phyloP scores from a whole-genome alignment of 768 basidiomycete genomes.

The Omphalotus guepiniiformis region DNA sequence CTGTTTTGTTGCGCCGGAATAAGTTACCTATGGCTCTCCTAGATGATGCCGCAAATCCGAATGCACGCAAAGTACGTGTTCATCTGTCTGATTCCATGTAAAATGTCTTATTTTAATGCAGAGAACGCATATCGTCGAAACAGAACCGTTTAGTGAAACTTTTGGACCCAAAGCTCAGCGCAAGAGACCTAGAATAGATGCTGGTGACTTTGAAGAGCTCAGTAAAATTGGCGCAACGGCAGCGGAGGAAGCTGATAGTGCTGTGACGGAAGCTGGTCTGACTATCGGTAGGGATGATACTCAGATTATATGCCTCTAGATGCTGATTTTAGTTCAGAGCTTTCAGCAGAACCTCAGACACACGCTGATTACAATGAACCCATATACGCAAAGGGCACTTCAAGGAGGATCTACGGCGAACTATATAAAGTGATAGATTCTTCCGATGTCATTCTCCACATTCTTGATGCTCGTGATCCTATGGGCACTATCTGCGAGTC shows the following conservation, averaged over 20 bases:
- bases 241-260: conserved; percentile 48
- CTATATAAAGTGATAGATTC: conserved; percentile 99
- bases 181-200: conserved; percentile 82
- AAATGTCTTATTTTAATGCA: conserved; percentile 25
- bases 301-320: not conserved
- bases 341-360: conserved; percentile 50
- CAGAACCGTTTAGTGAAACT: conserved; percentile 90
- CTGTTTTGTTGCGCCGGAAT: conserved; percentile 88
- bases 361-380: conserved; percentile 85
- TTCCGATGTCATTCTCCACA: conserved; percentile 92
- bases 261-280: conserved; percentile 30
- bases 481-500: conserved; percentile 94
- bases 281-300: conserved; percentile 38
- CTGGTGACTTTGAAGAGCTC: conserved; percentile 91
- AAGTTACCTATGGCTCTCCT: conserved; percentile 96
- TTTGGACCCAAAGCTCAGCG: conserved; percentile 96
- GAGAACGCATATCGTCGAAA: conserved; percentile 93
- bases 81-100: not conserved
- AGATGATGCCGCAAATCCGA: conserved; percentile 83
- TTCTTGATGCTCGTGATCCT: conserved; percentile 94
- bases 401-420: conserved; percentile 94
- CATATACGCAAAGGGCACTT: conserved; percentile 93
- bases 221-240: conserved; percentile 57
- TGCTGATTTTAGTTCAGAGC: conserved; percentile 29
- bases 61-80: conserved; percentile 61